Conservation (phyloP, 169 alveolate genomes). For the Cryptosporidium tyzzeri region DNA sequence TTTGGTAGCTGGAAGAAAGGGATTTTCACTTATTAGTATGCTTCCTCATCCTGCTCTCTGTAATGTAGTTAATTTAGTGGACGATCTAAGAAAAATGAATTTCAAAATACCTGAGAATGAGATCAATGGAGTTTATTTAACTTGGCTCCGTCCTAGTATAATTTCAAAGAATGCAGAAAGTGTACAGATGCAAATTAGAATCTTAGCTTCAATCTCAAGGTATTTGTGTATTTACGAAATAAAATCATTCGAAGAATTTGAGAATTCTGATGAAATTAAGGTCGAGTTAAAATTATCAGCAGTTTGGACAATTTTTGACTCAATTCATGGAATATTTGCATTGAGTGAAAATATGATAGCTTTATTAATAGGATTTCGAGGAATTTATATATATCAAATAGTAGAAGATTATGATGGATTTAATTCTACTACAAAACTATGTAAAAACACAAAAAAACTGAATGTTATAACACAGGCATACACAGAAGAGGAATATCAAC, state of each 20-base stretch:
- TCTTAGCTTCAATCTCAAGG: constrained; percentile 23
- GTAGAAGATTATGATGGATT: constrained; percentile 10
- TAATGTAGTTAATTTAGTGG: constrained; percentile 22
- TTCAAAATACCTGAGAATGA: constrained; percentile 1
- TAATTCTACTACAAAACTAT: constrained; percentile 5
- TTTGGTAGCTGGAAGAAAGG: constrained; percentile 26
- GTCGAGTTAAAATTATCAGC: constrained; percentile 13
- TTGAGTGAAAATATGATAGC: constrained; percentile 25
- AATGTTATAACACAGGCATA: background rate
- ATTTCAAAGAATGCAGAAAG: background rate
- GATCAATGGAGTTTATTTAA: background rate
- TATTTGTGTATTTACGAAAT: constrained; percentile 41
- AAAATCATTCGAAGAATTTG: constrained; percentile 4
- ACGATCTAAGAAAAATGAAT: constrained; percentile 7
- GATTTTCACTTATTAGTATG: constrained; percentile 33
- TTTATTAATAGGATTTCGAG: constrained; percentile 19
- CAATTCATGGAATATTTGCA: constrained; percentile 7
- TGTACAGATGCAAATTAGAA: background rate
- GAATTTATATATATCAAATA: constrained; percentile 49
- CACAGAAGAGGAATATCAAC: background rate
- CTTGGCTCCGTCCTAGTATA: constrained; percentile 61
- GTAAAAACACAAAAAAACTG: background rate
- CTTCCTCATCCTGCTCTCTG: constrained; percentile 70
- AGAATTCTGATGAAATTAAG: constrained; percentile 15
- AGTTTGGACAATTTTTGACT: constrained; percentile 31